Conservation (phyloP, 2,329 filamentous ascomycete species). For the Capronia coronata region DNA sequence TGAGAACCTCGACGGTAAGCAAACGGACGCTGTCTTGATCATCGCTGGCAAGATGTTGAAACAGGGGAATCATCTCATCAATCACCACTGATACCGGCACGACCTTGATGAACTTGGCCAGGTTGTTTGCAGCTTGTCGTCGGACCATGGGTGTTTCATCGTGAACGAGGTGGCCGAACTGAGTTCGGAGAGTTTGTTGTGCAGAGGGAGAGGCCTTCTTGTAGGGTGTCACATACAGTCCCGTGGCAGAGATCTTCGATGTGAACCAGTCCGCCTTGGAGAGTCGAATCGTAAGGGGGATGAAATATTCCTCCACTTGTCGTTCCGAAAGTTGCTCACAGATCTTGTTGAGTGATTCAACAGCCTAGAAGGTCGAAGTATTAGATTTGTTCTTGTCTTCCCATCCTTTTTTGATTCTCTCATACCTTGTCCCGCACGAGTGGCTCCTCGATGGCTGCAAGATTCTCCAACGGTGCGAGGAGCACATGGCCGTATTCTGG, state of each 20-base stretch:
- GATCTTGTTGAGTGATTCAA: slow-evolving; percentile 99
- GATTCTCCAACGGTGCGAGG: slow-evolving; percentile 91
- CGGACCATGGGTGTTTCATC: slow-evolving; percentile 99
- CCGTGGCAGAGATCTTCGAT: slow-evolving; percentile 95
- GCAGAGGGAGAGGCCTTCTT: slow-evolving; percentile 79
- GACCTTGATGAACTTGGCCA: slow-evolving; percentile 95
- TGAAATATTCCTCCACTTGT: slow-evolving; percentile 96
- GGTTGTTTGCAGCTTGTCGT: slow-evolving; percentile 89
- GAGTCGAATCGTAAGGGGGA: slow-evolving; percentile 87
- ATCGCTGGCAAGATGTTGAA: slow-evolving; percentile 91
- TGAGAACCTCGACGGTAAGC: slow-evolving; percentile 91
- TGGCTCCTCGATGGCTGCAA: slow-evolving; percentile 96
- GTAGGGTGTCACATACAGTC: slow-evolving; percentile 90
- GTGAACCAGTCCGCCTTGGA: slow-evolving; percentile 99
- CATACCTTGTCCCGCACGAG: slow-evolving; percentile 92
- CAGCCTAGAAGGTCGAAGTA: slow-evolving; percentile 57
- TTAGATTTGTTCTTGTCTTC: slow-evolving; percentile 11
- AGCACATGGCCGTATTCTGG: slow-evolving; percentile 92
- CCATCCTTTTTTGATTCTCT: slow-evolving; percentile 23
- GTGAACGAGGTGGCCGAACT: slow-evolving; percentile 88
- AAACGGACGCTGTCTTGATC: slow-evolving; percentile 97
- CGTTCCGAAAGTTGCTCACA: slow-evolving; percentile 83
- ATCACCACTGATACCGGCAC: slow-evolving; percentile 89
- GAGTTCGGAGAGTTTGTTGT: slow-evolving; percentile 84
- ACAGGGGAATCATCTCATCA: slow-evolving; percentile 97